These are phyloP conservation scores for Coelastrella sp. DNA, from an alignment of 139 green algal species.

Conservation along the genomic window DNA sequence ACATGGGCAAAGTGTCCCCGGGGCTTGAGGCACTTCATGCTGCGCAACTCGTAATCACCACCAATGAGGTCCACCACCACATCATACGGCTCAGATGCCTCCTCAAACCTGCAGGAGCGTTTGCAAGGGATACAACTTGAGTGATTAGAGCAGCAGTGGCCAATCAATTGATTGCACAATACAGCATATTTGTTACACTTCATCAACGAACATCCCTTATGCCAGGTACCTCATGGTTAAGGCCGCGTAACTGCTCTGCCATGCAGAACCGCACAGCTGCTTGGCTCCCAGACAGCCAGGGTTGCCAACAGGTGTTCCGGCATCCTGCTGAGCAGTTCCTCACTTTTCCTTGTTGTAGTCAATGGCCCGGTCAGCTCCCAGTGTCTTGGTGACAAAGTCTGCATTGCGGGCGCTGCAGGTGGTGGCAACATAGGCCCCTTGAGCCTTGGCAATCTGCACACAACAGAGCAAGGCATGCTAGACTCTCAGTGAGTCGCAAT, in stretches of 20 bases:
- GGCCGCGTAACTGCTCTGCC: background rate
- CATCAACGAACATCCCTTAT: background rate
- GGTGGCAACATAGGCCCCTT: slow-evolving; percentile 62
- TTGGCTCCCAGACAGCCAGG: background rate
- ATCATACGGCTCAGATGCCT: slow-evolving; percentile 45
- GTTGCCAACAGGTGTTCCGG: background rate
- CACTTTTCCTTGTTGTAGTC: slow-evolving; percentile 71
- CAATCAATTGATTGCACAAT: background rate
- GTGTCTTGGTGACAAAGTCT: slow-evolving; percentile 55
- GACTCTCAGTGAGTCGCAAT: background rate
- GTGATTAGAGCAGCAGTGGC: no score
- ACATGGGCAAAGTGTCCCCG: slow-evolving; percentile 15
- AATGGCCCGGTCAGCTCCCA: slow-evolving; percentile 70
- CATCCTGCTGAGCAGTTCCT: background rate
- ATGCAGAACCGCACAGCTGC: background rate
- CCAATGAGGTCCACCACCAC: slow-evolving; percentile 55
- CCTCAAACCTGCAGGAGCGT: slow-evolving; percentile 36
- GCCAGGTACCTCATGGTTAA: background rate
- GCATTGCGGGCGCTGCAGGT: slow-evolving; percentile 66
- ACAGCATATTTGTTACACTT: background rate
- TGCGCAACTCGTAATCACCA: slow-evolving; percentile 46
- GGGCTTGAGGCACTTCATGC: slow-evolving; percentile 16
- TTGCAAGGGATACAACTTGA: background rate
- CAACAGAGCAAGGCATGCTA: background rate
- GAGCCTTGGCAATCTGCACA: slow-evolving; percentile 65